Base-by-base conservation (phyloP, 2,329 filamentous ascomycete species). In the Arthrobotrys pseudoclavata region DNA sequence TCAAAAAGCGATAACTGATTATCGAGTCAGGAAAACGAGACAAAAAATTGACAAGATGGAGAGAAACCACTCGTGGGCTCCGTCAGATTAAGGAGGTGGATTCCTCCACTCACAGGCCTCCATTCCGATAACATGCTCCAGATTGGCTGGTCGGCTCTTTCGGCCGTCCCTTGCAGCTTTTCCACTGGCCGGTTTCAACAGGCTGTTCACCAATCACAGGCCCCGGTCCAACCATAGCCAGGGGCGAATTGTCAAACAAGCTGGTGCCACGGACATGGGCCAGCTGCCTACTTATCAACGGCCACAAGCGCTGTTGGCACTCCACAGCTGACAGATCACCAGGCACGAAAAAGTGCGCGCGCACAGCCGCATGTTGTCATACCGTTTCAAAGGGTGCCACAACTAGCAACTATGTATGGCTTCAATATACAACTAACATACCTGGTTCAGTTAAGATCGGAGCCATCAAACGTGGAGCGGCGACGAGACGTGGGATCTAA, bases 241-340 rank as follows among this genome's bases (percentile, higher is more conserved):
- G 61, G 69, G 69, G 69, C 40, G 20, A 26, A 34, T 40, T 37
- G 37, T 68, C 61, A 74, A 68, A 74, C 69, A 57, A 29, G 40
- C 62, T 67, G 69, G 69, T 67, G 69, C 69, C 69, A 74, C 69
- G 24, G 62, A 66, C 62, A 66, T 37, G 62, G 62, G 45, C 62
- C 47, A 50, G 47, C 62, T 66, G 42, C 47, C 50, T 53, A 42
- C 62, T 67, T 53, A 55, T 55, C 48, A 53, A 69, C 53, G 55
- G 53, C 29, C 40, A 18, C 40, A 55, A 20, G 34, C 48, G 66
- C 48, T 61, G 42, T 24, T 34, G 55, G 55, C 31, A 60, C 55
- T 9, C 62, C 29, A 18, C 20, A 67, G 47, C 34, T 55, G 48
- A 67, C 63, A 60, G 55, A 60, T 60, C 55, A 60, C 34, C 55